Evolutionary conservation across 805 yeast genomes (phyloP).

Genomic region (Starmerella sirachaensis): DNA sequence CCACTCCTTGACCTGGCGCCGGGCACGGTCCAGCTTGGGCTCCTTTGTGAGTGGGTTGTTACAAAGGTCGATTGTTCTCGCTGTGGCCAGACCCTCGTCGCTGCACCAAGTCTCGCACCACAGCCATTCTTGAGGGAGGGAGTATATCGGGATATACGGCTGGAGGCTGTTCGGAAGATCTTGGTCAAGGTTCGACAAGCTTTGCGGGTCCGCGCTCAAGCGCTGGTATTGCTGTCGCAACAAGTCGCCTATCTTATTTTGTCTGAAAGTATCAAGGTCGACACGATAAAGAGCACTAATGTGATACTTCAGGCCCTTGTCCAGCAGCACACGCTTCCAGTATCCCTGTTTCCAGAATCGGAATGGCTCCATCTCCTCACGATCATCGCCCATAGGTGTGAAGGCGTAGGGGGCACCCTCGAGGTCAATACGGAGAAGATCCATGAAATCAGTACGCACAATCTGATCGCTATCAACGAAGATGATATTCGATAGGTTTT

Average conservation of each 20-base stretch:
- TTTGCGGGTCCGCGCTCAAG: conserved; percentile 63
- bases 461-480: conserved; percentile 83
- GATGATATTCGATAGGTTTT: conserved; percentile 56
- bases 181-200: conserved; percentile 77
- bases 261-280: conserved; percentile 57
- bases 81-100: conserved; percentile 45
- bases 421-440: conserved; percentile 54
- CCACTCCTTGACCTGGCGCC: conserved; percentile 75
- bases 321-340: conserved; percentile 58
- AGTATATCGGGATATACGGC: conserved; percentile 47
- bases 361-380: conserved; percentile 69
- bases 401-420: conserved; percentile 78
- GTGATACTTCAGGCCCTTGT: conserved; percentile 45
- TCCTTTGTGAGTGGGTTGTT: conserved; percentile 76
- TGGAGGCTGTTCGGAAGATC: conserved; percentile 89
- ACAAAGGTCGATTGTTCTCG: conserved; percentile 74
- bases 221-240: conserved; percentile 76
- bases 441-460: conserved; percentile 61
- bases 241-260: conserved; percentile 60
- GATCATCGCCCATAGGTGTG: conserved; percentile 76
- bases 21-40: conserved; percentile 61
- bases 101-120: conserved; percentile 95
- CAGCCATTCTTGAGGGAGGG: conserved; percentile 72
- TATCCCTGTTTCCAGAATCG: conserved; percentile 91
- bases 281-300: conserved; percentile 77